Evolutionary conservation across 495 filamentous ascomycete species (phyloP), one percentile per base, ranked within the genome.

Genomic region (Xylona heveae): DNA sequence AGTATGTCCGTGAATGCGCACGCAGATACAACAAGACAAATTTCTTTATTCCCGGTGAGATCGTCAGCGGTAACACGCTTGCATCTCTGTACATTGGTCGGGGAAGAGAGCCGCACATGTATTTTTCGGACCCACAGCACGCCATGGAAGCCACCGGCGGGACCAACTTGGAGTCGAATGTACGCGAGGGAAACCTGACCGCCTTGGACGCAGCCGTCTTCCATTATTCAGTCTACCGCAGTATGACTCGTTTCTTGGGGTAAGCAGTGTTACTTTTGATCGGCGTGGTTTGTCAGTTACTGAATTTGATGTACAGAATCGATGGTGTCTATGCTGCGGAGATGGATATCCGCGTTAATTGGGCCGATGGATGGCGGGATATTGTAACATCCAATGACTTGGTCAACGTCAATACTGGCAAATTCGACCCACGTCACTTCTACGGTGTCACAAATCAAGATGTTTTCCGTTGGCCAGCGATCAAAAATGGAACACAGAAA

Each of bases 401-500:
- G 24, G 33, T 53, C 28, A 65, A 65, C 40, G 50, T 55, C 0
- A 55, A 58, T 38, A 65, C 57, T 7, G 61, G 61, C 18, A 41
- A 57, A 27, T 55, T 62, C 27, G 61, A 65, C 38, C 61, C 61
- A 0, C 45, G 59, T 12, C 59, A 66, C 37, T 54, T 64, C 47
- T 64, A 51, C 39, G 61, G 61, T 19, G 45, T 52, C 13, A 57
- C 58, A 2, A 64, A 63, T 36, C 61, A 66, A 36, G 61, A 66
- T 40, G 57, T 60, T 16, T 60, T 66, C 40, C 46, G 58, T 3
- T 66, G 61, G 61, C 61, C 61, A 3, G 54, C 57, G 4, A 45
- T 66, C 24, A 40, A 41, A 13, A 57, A 63, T 31, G 61, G 61
- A 25, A 61, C 58, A 3, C 41, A 55, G 24, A 54, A 54, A 16